Evolutionary conservation across 805 yeast genomes (phyloP).

Genomic region (Sugiyamaella boreocaroliniensis): DNA sequence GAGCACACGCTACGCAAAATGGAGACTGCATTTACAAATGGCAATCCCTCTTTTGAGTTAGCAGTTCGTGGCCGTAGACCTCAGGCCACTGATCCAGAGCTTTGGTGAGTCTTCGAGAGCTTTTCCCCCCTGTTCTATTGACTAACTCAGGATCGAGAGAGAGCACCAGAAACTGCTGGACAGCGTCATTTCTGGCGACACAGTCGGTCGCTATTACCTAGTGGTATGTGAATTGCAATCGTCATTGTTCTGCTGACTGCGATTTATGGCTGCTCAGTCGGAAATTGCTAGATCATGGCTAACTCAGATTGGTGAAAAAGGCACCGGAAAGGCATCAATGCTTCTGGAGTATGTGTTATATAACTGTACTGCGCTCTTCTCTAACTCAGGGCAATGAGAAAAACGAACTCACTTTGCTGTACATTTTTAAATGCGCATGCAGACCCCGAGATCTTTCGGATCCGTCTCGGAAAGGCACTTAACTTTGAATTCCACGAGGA

Average conservation of each 20-base stretch:
- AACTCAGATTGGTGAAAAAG: conserved; percentile 65
- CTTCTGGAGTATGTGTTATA: conserved; percentile 40
- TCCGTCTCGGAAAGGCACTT: conserved; percentile 68
- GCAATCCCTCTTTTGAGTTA: conserved; percentile 57
- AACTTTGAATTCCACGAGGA: conserved; percentile 72
- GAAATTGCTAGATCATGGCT: not conserved
- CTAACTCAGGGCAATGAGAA: conserved; percentile 43
- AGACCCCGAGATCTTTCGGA: conserved; percentile 75
- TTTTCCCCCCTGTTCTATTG: conserved; percentile 31
- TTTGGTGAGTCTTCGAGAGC: conserved; percentile 15
- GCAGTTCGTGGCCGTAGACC: conserved; percentile 39
- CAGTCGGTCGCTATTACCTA: conserved; percentile 61
- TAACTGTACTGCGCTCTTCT: not conserved
- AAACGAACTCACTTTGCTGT: conserved; percentile 56
- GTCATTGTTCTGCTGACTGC: not conserved
- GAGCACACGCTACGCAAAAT: conserved; percentile 57
- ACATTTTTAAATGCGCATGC: conserved; percentile 76
- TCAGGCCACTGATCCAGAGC: conserved; percentile 13
- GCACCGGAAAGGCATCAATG: conserved; percentile 78
- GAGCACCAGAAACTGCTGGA: conserved; percentile 61
- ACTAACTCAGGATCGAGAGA: conserved; percentile 50
- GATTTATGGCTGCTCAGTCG: no score
- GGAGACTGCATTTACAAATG: conserved; percentile 57
- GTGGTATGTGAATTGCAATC: conserved; percentile 23
- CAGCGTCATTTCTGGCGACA: conserved; percentile 56